phyloP scores from a whole-genome alignment of 106 monocot genomes.

The Gastrodia elata region DNA sequence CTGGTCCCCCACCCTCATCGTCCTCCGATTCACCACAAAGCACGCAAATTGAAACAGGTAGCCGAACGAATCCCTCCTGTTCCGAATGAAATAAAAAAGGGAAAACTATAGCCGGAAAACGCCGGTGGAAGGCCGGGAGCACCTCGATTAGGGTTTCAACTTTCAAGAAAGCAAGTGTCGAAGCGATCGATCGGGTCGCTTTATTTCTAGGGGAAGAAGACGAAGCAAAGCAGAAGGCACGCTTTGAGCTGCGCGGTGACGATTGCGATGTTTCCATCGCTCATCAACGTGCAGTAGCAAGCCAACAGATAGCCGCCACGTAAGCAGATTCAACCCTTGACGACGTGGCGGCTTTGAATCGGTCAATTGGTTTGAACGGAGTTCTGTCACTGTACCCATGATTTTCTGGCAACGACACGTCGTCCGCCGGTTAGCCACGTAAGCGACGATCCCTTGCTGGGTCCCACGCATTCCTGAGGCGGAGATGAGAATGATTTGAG shows the following conservation, averaged over 20 bases:
- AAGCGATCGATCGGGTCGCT: not conserved
- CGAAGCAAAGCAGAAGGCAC: not conserved
- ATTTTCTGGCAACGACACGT: no score
- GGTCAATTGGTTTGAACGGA: not conserved
- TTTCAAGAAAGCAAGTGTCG: not conserved
- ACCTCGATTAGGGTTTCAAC: not conserved
- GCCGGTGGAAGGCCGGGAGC: not conserved
- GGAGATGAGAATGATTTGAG: not conserved
- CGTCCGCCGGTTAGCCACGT: no score
- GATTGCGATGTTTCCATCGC: not conserved
- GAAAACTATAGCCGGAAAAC: not conserved
- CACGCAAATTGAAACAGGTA: not conserved
- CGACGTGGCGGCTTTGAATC: not conserved
- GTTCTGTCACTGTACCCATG: no score
- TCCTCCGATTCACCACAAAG: not conserved
- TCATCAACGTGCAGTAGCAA: not conserved
- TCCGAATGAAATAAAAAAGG: not conserved
- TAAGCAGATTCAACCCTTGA: not conserved
- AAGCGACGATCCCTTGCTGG: no score
- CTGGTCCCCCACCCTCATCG: not conserved
- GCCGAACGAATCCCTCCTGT: not conserved
- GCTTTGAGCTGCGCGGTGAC: not conserved
- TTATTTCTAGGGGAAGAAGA: not conserved
- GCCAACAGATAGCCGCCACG: not conserved
- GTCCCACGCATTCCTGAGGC: no score